Evolutionary conservation across 2,329 filamentous ascomycete genomes (phyloP).

Genomic region (Exophiala oligosperma): DNA sequence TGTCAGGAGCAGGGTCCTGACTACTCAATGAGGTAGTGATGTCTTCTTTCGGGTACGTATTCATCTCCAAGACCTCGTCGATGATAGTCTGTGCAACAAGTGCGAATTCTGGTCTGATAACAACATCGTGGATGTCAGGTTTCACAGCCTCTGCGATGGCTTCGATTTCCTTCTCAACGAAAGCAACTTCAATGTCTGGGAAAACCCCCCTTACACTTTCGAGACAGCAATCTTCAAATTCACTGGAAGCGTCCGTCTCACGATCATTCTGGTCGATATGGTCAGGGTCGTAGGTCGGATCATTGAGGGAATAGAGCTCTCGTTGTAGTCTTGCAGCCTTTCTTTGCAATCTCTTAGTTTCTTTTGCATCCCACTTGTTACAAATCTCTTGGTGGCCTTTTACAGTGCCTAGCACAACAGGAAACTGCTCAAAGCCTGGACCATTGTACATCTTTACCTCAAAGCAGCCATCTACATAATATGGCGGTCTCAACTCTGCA

Average conservation of each 20-base stretch:
- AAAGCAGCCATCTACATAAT: slow-evolving; percentile 26
- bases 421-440: slow-evolving; percentile 28
- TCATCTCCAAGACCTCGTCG: slow-evolving; percentile 42
- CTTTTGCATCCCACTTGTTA: slow-evolving; percentile 24
- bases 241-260: not conserved
- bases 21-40: slow-evolving; percentile 35
- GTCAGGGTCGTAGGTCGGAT: slow-evolving; percentile 9
- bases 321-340: slow-evolving; percentile 9
- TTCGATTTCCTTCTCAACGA: slow-evolving; percentile 34
- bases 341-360: slow-evolving; percentile 1
- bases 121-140: not conserved
- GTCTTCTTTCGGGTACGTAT: slow-evolving; percentile 43
- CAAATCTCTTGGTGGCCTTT: slow-evolving; percentile 25
- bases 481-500: slow-evolving; percentile 15
- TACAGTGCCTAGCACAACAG: slow-evolving; percentile 24
- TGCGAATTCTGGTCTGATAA: not conserved
- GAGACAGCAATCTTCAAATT: slow-evolving; percentile 30
- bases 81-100: slow-evolving; percentile 38
- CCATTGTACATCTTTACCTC: slow-evolving; percentile 28
- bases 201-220: slow-evolving; percentile 44
- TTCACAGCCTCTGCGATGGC: slow-evolving; percentile 33
- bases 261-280: slow-evolving; percentile 7
- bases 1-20: slow-evolving; percentile 33
- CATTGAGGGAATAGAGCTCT: not conserved
- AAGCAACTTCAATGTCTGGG: slow-evolving; percentile 47